Base-by-base conservation (phyloP, 2,329 filamentous ascomycete species). In the Hypoxylon sp. region DNA sequence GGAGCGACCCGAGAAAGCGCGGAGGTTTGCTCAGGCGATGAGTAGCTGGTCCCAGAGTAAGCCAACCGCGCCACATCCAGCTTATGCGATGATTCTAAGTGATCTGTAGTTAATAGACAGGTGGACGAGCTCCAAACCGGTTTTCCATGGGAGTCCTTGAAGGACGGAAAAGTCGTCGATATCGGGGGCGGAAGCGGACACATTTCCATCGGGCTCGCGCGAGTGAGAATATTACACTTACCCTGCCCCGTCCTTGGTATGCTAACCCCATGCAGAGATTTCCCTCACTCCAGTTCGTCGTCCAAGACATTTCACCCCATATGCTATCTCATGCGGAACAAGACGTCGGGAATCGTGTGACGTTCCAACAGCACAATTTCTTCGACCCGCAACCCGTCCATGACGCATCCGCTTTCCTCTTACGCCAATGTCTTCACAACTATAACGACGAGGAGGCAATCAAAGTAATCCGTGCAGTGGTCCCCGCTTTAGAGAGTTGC, bases 11-110 rank as follows among this genome's bases (percentile, higher is more conserved):
- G 63, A 68, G 14, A 58, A 66, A 21, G 74, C 70, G n/a, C 66
- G 59, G 29, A 66, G 76, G 11, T 78, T 78, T 61, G 70, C 71
- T 2, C 70, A 68, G 12, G 76, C 75, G 2, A 77, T 78, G 75
- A 71, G 69, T 4, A 67, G 74, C 2, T 66, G 72, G 30, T 64
- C 71, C 11, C 68, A 71, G 55, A 34, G 71, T 73, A 66, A 56
- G 65, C 52, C n/a, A 47, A 37, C 16, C 4, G 34, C 12, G n/a
- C n/a, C 14, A 16, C 5, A 12, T 11, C n/a, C 8, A 19, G n/a
- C 5, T 16, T 39, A 8, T 2, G n/a, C 6, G 6, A 5, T 19
- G n/a, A 19, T 39, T 16, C 37, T 39, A 39, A 39, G 37, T 3
- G n/a, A 9, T 8, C 5, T 39, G 14, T 19, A 39, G n/a, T 39